Evolutionary conservation across 768 basidiomycete species (phyloP).

Genomic region (Gloeophyllum trabeum): DNA sequence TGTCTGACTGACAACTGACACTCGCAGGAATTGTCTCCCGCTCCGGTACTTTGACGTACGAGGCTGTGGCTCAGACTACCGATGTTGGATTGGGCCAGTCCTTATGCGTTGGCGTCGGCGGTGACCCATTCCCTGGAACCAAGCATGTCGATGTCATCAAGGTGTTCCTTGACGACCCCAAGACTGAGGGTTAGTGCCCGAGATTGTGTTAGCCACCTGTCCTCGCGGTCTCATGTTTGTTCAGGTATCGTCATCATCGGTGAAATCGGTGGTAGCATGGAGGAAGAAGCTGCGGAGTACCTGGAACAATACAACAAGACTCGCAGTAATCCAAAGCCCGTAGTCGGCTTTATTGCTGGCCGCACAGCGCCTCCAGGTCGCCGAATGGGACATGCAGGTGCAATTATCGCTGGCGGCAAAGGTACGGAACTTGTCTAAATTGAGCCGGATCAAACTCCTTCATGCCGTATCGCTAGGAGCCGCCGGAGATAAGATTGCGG

Average conservation of each 20-base stretch:
- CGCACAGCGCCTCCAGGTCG: constrained; percentile 95
- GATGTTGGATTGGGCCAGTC: constrained; percentile 94
- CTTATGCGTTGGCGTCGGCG: constrained; percentile 93
- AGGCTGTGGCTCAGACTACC: constrained; percentile 97
- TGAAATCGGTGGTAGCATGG: constrained; percentile 98
- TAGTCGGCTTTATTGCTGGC: constrained; percentile 96
- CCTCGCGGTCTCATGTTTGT: constrained; percentile 5
- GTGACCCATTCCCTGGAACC: constrained; percentile 94
- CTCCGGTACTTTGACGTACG: constrained; percentile 94
- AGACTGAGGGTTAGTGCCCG: constrained; percentile 63
- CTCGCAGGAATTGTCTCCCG: constrained; percentile 81
- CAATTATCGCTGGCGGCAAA: constrained; percentile 97
- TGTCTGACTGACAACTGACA: not conserved
- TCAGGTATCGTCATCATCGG: constrained; percentile 94
- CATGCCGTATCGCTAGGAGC: constrained; percentile 40
- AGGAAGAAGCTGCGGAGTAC: constrained; percentile 98
- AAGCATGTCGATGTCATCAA: constrained; percentile 94
- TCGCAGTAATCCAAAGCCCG: constrained; percentile 78
- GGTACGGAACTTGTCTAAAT: constrained; percentile 30
- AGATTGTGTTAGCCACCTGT: not conserved
- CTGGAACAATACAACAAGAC: constrained; percentile 89
- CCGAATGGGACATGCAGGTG: constrained; percentile 97
- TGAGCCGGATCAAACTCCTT: not conserved
- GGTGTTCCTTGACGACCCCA: constrained; percentile 89
- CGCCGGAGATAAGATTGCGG: constrained; percentile 87